Conservation (phyloP, 306 rosid genomes). For the Quercus engelmannii region DNA sequence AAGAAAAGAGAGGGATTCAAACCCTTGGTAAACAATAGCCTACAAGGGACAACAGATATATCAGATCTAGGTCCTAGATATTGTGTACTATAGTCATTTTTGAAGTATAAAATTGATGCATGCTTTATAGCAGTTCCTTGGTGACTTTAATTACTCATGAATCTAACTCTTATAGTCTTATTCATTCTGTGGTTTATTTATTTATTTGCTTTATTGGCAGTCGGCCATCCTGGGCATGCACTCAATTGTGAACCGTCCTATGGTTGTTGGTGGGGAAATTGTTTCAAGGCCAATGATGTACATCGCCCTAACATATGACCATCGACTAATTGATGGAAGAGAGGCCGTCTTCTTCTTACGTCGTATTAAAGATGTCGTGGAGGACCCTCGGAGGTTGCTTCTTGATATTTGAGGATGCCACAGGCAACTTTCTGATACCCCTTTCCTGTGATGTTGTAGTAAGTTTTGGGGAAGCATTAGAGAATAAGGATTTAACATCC, state of each 20-base stretch:
- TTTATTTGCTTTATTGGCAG: slow-evolving; percentile 25
- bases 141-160: background rate
- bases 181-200: background rate
- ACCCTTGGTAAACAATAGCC: background rate
- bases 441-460: background rate
- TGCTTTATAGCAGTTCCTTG: background rate
- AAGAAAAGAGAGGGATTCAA: background rate
- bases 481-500: too few species aligned
- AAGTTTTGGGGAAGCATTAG: too few species aligned
- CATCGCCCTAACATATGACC: slow-evolving; percentile 55
- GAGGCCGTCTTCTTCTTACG: slow-evolving; percentile 60
- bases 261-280: slow-evolving; percentile 44
- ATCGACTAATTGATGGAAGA: slow-evolving; percentile 55
- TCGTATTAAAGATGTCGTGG: slow-evolving; percentile 49
- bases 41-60: background rate
- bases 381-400: slow-evolving; percentile 52
- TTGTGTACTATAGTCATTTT: background rate
- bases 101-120: background rate
- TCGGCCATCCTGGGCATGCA: slow-evolving; percentile 60
- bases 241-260: slow-evolving; percentile 45
- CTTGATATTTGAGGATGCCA: slow-evolving; percentile 37
- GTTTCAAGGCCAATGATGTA: slow-evolving; percentile 54
- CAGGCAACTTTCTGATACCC: background rate
- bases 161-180: background rate
- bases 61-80: background rate